phyloP scores from a whole-genome alignment of 306 rosid genomes.

The Morella rubra region DNA sequence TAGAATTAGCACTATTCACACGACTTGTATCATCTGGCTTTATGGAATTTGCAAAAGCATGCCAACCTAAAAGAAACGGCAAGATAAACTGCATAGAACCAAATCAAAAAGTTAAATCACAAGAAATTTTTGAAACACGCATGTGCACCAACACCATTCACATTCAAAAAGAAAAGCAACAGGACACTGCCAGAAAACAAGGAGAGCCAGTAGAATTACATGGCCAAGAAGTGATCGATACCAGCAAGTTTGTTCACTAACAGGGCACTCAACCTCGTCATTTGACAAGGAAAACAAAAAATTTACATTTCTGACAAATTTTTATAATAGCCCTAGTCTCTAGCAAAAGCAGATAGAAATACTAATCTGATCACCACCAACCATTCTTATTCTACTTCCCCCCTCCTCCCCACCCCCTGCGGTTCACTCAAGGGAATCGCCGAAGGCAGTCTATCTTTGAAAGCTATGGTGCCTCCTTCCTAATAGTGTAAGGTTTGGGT shows the following conservation, averaged over 20 bases:
- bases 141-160: background rate
- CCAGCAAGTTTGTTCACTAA: background rate
- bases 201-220: background rate
- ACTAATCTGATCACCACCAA: background rate
- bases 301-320: background rate
- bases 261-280: too few species aligned
- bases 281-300: background rate
- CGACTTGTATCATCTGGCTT: constrained; percentile 53
- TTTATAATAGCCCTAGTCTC: background rate
- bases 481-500: too few species aligned
- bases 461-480: too few species aligned
- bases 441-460: too few species aligned
- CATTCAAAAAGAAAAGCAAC: constrained; percentile 3
- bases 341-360: background rate
- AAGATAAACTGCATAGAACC: constrained; percentile 61
- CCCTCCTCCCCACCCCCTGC: too few species aligned
- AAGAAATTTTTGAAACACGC: constrained; percentile 3
- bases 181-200: background rate
- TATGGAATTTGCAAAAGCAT: constrained; percentile 66
- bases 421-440: background rate
- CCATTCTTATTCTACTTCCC: too few species aligned
- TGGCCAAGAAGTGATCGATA: background rate
- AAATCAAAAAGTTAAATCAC: background rate
- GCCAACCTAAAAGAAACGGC: constrained; percentile 90
- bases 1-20: constrained; percentile 48